Base-by-base conservation (phyloP, 176 grass and related monocot species). In the Chrysopogon serrulatus region DNA sequence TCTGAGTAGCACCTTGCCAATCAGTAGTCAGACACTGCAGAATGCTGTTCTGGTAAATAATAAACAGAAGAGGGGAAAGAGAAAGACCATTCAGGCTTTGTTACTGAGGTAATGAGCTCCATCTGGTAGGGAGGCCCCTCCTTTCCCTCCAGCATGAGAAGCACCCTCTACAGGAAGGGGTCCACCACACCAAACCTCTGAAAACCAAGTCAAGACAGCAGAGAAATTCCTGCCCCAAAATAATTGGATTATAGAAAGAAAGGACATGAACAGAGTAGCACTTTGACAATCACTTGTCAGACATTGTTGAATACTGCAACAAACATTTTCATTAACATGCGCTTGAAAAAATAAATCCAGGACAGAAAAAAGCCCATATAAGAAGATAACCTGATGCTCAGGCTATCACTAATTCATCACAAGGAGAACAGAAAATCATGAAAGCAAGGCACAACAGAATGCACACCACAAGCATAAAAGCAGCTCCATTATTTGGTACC, bases 91-190 rank as follows among this genome's bases (percentile, higher is more conserved):
- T 98, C 88, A 76, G 90, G 95, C 87, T 95, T n/a, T 98, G 81
- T 91, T 86, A 65, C 66, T 84, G 65, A 95, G 41, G 42, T n/a
- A 79, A 98, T 48, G 74, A 93, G 84, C 81, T 94, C 94, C 65
- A 79, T 65, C 65, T 95, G 71, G 88, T 98, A 95, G 92, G 9
- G 23, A 91, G 5, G 17, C 47, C 47, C 83, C 56, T 93, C 88
- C 87, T 95, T 95, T 89, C 91, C 92, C 87, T 98, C 88, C 45
- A 98, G 76, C 36, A 90, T 88, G 56, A 98, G 81, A 35, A 95
- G 84, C 72, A 93, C 88, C 60, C 89, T 89, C 45, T 98, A 88
- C 4, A 82, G 77, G 82, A 93, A 98, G 17, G 91, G 93, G 34
- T 87, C 91, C 93, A 47, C 14, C 27, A 19, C 5, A 21, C 35